Evolutionary conservation across 2,329 filamentous ascomycete species (phyloP).

Genomic region (Ophiostoma perfectum): DNA sequence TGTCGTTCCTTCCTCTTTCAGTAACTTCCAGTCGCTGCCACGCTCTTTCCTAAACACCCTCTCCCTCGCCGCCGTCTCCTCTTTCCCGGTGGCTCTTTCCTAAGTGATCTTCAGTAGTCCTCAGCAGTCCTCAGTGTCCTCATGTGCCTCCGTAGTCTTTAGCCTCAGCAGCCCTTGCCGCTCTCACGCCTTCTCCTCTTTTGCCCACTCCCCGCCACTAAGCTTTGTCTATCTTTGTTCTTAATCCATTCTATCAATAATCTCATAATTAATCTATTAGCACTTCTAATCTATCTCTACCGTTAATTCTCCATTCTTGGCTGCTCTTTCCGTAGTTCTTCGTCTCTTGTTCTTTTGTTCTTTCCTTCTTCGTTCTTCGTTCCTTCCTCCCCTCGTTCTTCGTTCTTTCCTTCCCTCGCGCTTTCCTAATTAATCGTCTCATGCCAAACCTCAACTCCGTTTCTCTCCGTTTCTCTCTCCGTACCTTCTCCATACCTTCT

Average conservation of each 20-base stretch:
- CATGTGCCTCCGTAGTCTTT: too few species aligned
- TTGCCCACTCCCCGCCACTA: background rate
- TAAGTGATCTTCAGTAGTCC: background rate
- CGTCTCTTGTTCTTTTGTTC: constrained; percentile 8
- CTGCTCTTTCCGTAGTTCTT: background rate
- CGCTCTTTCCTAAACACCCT: background rate
- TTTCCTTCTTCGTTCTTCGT: background rate
- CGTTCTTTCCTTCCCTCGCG: background rate
- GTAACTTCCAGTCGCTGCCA: background rate
- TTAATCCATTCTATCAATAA: background rate
- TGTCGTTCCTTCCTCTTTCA: constrained; percentile 4
- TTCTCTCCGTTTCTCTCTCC: background rate
- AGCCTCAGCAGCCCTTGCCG: too few species aligned
- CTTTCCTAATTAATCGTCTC: background rate
- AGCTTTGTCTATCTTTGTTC: background rate
- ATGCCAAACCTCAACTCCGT: background rate
- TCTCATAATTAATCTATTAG: background rate
- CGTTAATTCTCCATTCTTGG: background rate
- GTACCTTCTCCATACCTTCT: constrained; percentile 5
- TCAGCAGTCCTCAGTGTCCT: background rate
- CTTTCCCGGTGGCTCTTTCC: background rate
- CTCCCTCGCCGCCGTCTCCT: background rate
- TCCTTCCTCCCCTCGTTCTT: background rate
- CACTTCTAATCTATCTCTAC: constrained; percentile 1
- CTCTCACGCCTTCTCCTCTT: background rate